Evolutionary conservation across 768 basidiomycete species (phyloP), one percentile per base, ranked within the genome.

Genomic region (Chalciporus chontae): DNA sequence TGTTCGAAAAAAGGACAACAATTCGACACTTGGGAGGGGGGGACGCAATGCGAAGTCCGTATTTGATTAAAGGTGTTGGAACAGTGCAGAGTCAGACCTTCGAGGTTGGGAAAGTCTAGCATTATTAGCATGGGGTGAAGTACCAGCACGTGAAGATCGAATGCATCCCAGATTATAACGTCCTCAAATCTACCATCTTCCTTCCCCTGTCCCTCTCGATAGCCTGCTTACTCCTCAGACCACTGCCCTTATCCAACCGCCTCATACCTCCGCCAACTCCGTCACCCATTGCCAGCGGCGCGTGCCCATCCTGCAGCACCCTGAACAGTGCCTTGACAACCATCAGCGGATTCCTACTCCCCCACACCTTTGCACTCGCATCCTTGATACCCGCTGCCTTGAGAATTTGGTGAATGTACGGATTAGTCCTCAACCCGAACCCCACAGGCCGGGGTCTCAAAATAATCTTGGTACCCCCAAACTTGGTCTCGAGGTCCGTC

Each of bases 351-450:
- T 95, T 97, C 56, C 89, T 75, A 62, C 90, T 94, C 14, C 95
- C 94, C 83, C 90, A 90, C 17, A 98, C 89, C 70, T 96, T 97
- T 26, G 90, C 95, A 57, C 90, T 93, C 38, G 90, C 78, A 70
- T 99, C 95, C 67, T 91, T 88, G 71, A 99, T 89, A 10, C 95
- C 96, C 0, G 94, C 94, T 0, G 94, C 93, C 57, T 90, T 89
- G 61, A 94, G 77, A 37, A 99, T 79, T 61, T 85, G 81, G 68
- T 99, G 94, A 46, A 99, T 71, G 61, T 84, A 80, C 1, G 92
- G 94, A 60, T 94, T 92, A 64, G 90, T 91, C 50, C 85, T 77
- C 49, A 99, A 72, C 7, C 96, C 96, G 66, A 98, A 98, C 2
- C 96, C 96, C 64, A 90, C 80, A 7, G 88, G 86, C 27, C 87